phyloP scores from a whole-genome alignment of 2,329 filamentous ascomycete species.

The Coniochaeta sp. region DNA sequence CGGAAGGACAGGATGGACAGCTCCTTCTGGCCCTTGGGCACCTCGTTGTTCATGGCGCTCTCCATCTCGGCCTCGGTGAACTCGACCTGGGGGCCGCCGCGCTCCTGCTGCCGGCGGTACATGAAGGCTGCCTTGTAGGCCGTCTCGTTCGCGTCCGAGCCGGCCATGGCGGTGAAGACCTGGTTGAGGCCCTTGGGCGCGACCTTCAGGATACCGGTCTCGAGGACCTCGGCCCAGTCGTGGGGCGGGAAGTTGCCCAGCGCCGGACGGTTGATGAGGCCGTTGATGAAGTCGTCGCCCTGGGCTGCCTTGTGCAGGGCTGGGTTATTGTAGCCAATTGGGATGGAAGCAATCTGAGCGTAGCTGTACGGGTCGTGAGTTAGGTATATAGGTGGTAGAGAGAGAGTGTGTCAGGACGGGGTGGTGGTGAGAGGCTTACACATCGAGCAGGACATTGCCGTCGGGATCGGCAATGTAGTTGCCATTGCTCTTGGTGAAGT shows the following conservation, averaged over 20 bases:
- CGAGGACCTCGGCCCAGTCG: slow-evolving; percentile 75
- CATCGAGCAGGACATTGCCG: slow-evolving; percentile 65
- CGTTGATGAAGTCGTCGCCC: slow-evolving; percentile 69
- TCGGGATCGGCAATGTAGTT: slow-evolving; percentile 76
- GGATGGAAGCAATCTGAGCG: slow-evolving; percentile 88
- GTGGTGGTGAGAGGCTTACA: slow-evolving; percentile 40
- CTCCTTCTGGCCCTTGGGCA: slow-evolving; percentile 63
- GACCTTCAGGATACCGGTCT: slow-evolving; percentile 71
- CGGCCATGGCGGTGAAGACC: slow-evolving; percentile 84
- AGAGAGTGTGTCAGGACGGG: background rate
- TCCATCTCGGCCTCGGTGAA: slow-evolving; percentile 72
- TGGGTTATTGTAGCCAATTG: slow-evolving; percentile 88
- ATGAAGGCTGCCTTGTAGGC: slow-evolving; percentile 96
- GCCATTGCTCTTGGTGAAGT: slow-evolving; percentile 66
- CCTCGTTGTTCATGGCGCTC: slow-evolving; percentile 71
- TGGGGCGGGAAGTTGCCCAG: slow-evolving; percentile 84
- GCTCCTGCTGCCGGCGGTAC: slow-evolving; percentile 75
- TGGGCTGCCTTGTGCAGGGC: slow-evolving; percentile 61
- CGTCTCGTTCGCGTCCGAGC: slow-evolving; percentile 88
- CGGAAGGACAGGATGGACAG: slow-evolving; percentile 87
- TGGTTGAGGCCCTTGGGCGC: slow-evolving; percentile 79
- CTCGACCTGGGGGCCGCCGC: slow-evolving; percentile 68
- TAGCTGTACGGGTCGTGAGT: slow-evolving; percentile 41
- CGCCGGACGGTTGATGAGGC: slow-evolving; percentile 82
- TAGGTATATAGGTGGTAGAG: background rate